Conservation (phyloP, 2,329 filamentous ascomycete genomes). For the Rutstroemia sp. region DNA sequence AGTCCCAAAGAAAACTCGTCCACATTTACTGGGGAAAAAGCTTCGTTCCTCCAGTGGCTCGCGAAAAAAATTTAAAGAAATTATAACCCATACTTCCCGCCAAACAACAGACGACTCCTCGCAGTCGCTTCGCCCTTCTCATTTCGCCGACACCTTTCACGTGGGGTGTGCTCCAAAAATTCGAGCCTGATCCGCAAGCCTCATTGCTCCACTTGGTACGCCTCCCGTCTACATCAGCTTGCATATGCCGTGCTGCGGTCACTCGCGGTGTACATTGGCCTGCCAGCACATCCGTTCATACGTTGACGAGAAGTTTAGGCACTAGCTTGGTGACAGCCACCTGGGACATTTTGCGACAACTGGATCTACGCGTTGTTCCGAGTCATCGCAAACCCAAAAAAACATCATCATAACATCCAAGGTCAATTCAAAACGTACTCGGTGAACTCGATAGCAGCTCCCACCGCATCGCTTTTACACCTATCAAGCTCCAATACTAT, state of each 20-base stretch:
- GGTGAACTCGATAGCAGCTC: conserved; percentile 8
- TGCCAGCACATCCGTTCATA: conserved; percentile 58
- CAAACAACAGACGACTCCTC: conserved; percentile 14
- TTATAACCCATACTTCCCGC: conserved; percentile 8
- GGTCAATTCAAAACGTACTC: conserved; percentile 10
- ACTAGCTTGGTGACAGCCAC: conserved; percentile 23
- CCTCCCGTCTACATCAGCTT: conserved; percentile 41
- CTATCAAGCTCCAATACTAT: conserved; percentile 8
- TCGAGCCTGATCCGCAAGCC: conserved; percentile 31
- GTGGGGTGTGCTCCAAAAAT: conserved; percentile 17
- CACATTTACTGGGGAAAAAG: conserved; percentile 19
- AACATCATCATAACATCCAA: conserved; percentile 7
- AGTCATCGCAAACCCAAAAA: conserved; percentile 8
- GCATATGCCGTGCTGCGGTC: conserved; percentile 52
- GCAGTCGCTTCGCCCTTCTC: conserved; percentile 19
- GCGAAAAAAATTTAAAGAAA: conserved; percentile 10
- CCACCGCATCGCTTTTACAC: conserved; percentile 6
- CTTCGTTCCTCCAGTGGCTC: conserved; percentile 21
- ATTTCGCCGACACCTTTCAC: conserved; percentile 22
- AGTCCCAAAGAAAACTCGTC: neutral
- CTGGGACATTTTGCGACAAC: conserved; percentile 21
- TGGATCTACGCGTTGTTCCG: conserved; percentile 12
- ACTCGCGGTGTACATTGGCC: conserved; percentile 44
- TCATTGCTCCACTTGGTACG: conserved; percentile 30
- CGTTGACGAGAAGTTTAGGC: conserved; percentile 36